Conservation (phyloP, 345 rosid genomes). For the Syzygium grande region DNA sequence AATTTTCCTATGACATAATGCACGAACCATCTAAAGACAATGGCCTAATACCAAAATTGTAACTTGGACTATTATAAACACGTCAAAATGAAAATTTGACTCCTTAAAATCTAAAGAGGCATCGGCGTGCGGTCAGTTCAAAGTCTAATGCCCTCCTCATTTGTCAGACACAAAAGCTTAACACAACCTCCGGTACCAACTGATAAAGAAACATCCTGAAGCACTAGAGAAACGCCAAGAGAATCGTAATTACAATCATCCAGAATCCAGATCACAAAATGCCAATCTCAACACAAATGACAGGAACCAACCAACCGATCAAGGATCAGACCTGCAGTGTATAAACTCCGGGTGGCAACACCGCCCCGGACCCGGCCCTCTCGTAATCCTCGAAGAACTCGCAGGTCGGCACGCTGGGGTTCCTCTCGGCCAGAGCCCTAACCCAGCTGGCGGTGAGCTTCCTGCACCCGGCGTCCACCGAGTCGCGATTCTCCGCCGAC, state of each 20-base stretch:
- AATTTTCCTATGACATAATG: not conserved
- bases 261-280: not conserved
- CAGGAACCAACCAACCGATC: not conserved
- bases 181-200: not conserved
- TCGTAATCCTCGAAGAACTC: slow-evolving; percentile 83
- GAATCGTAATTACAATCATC: not conserved
- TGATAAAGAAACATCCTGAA: not conserved
- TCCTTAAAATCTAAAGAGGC: not conserved
- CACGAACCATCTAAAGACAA: not conserved
- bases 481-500: slow-evolving; percentile 85
- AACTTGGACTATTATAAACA: not conserved
- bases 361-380: slow-evolving; percentile 62
- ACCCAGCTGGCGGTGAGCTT: slow-evolving; percentile 94
- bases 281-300: not conserved
- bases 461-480: slow-evolving; percentile 92
- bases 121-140: not conserved
- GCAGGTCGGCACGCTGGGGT: slow-evolving; percentile 67
- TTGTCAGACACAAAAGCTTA: not conserved
- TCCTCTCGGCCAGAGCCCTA: slow-evolving; percentile 65
- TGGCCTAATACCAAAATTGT: not conserved
- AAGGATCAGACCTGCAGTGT: slow-evolving; percentile 57
- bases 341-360: slow-evolving; percentile 94
- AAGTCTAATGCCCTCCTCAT: not conserved
- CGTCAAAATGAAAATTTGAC: not conserved
- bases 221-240: not conserved